phyloP scores from a whole-genome alignment of 2,329 filamentous ascomycete genomes.

The Diaporthe humulicola region DNA sequence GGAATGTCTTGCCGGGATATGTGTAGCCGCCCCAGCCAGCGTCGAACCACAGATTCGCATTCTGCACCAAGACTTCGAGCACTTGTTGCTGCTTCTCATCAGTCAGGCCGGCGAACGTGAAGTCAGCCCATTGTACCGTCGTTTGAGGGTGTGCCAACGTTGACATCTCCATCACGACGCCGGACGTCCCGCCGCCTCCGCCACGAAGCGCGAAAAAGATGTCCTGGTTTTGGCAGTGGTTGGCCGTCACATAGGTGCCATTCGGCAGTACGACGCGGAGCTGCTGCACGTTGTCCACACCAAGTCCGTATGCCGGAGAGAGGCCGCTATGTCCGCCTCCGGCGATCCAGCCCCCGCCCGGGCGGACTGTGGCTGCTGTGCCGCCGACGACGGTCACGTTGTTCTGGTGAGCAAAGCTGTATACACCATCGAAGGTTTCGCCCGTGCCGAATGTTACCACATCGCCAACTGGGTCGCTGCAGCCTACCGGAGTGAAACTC shows the following conservation, averaged over 20 bases:
- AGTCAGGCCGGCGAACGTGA: background rate
- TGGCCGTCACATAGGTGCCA: slow-evolving; percentile 56
- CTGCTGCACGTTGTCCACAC: background rate
- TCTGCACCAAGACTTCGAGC: background rate
- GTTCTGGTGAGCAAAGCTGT: background rate
- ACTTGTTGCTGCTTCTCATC: background rate
- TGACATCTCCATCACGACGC: slow-evolving; percentile 44
- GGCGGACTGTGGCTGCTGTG: background rate
- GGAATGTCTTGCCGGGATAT: background rate
- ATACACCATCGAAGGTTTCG: background rate
- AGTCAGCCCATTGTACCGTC: background rate
- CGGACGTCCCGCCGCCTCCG: slow-evolving; percentile 53
- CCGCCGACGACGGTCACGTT: background rate
- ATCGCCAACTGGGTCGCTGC: background rate
- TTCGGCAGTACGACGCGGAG: slow-evolving; percentile 56
- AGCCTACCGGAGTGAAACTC: background rate
- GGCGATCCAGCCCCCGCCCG: background rate
- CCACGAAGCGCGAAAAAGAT: slow-evolving; percentile 64
- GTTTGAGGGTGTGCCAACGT: background rate
- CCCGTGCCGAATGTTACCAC: background rate
- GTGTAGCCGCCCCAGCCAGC: background rate
- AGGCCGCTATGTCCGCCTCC: background rate
- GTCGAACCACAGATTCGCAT: background rate
- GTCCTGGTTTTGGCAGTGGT: slow-evolving; percentile 55
- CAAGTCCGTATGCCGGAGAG: background rate